Conservation (phyloP, 2,329 filamentous ascomycete species). For the Colletotrichum melonis region DNA sequence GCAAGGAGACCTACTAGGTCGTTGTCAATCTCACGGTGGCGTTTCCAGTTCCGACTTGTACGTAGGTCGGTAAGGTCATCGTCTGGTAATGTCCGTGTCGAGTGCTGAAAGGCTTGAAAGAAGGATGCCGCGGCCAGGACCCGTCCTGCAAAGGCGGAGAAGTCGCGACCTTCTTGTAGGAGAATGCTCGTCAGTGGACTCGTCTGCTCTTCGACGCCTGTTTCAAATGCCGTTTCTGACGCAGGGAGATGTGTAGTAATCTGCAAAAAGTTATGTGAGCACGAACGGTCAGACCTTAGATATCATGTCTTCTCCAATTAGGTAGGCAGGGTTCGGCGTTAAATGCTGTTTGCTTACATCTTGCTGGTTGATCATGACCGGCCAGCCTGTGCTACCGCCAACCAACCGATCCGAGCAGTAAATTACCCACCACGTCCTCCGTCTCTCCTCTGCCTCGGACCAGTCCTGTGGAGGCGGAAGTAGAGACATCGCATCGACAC, state of each 20-base stretch:
- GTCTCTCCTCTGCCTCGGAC: conserved; percentile 74
- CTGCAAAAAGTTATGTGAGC: background rate
- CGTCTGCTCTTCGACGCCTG: conserved; percentile 63
- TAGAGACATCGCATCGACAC: conserved; percentile 72
- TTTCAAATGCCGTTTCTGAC: conserved; percentile 70
- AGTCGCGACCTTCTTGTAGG: conserved; percentile 56
- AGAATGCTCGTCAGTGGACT: conserved; percentile 62
- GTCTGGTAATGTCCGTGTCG: conserved; percentile 68
- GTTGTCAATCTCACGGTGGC: conserved; percentile 72
- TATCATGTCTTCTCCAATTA: no score
- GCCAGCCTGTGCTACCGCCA: conserved; percentile 77
- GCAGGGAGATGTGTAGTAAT: conserved; percentile 73
- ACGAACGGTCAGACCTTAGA: no score
- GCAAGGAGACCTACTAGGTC: conserved; percentile 70
- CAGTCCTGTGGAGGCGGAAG: conserved; percentile 73
- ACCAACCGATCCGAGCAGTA: conserved; percentile 75
- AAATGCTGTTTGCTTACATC: conserved; percentile 51
- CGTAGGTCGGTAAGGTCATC: conserved; percentile 69
- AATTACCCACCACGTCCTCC: conserved; percentile 75
- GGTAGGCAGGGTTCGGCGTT: no score
- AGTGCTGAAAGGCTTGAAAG: conserved; percentile 67
- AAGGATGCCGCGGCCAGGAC: conserved; percentile 71
- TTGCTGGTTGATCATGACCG: conserved; percentile 73
- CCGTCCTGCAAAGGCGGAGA: conserved; percentile 69
- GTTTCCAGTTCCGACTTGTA: conserved; percentile 75